Base-by-base conservation (phyloP, 2,329 filamentous ascomycete species). In the Phialocephala subalpina region DNA sequence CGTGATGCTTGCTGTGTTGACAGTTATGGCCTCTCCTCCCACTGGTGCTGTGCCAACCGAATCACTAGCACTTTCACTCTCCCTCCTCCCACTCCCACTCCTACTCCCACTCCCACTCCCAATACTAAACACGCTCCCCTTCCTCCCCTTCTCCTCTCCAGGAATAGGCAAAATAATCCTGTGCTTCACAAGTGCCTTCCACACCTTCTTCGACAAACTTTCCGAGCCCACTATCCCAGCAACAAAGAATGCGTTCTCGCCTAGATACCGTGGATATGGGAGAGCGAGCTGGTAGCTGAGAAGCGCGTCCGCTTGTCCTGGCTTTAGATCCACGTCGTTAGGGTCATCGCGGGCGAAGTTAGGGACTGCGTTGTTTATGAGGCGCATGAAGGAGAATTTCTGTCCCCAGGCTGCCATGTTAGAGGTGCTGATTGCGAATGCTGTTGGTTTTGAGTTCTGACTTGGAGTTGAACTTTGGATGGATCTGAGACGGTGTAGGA, bases 1-100 rank as follows among this genome's bases (percentile, higher is more conserved):
- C 2, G 62, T 70, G 16, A 75, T 68, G 2, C 45, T 58, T 1
- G 45, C 33, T 0, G 69, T 72, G 25, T 69, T 71, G 56, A 75
- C 65, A 8, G 69, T 62, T 33, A 60, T 65, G 12, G 25, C 47
- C 14, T 56, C 66, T 22, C 45, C 25, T 12, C 61, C 53, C 20
- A 29, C 27, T 3, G 45, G 49, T 12, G 16, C 25, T 18, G 22
- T 53, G 25, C 18, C 25, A 11, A n/a, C n/a, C 18, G 27, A 12
- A 4, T 53, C 49, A 33, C 22, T 53, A 8, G 25, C 22, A 27
- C 49, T 18, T 12, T 18, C 5, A 14, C 14, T 18, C 12, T 4
- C 4, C 5, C 38, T 42, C 5, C 27, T 53, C 5, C 25, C 18
- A 18, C 25, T 53, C 14, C 14, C 22, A 27, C 22, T 22, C 4